Evolutionary conservation across 768 basidiomycete species (phyloP), one percentile per base, ranked within the genome.

Genomic region (Sporobolomyces roseus): DNA sequence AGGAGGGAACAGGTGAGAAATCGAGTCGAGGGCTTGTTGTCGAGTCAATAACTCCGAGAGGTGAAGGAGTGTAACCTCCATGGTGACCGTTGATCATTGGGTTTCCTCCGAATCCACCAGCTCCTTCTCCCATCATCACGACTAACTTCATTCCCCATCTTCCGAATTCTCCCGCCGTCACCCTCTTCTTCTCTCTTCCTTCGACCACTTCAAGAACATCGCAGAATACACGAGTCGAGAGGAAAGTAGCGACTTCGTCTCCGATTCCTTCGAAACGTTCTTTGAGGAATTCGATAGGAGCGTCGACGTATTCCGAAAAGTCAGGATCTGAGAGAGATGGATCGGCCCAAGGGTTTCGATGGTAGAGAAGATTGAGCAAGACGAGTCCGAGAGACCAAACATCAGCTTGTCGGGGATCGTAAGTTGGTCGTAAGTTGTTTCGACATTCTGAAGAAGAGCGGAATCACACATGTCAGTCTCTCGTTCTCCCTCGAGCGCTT

Each of bases 321-420:
- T 91, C 90, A 41, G 84, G 79, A 78, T 89, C 89, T 71, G 84
- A 85, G 74, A 87, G 89, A 70, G 87, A 84, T 2, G 94, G 94
- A 78, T 98, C 94, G 51, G 90, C 90, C 96, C 96, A 99, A 32
- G 94, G 94, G 79, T 97, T 97, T 80, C 84, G 90, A 80, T 99
- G 96, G 81, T 97, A 99, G 78, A 98, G 83, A 91, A 98, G 93
- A 79, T 99, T 99, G 84, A 99, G 91, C 75, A 99, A 86, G 73
- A 99, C 96, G 78, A 99, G 96, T 70, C 94, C 94, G 74, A 99
- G 84, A 30, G 94, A 97, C 94, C 92, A 99, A 61, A 99, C 92
- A 80, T 99, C 94, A 69, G 96, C 96, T 65, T 90, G 90, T 75
- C 88, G 89, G 70, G 94, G 93, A 72, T 85, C 85, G 82, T 99